A percentile compares a stretch with the other conserved stretches of the same genome.
These are phyloP conservation scores for Backusella tarrabulga DNA, from an alignment of 192 early-diverging fungal genomes.

Conservation along the genomic window DNA sequence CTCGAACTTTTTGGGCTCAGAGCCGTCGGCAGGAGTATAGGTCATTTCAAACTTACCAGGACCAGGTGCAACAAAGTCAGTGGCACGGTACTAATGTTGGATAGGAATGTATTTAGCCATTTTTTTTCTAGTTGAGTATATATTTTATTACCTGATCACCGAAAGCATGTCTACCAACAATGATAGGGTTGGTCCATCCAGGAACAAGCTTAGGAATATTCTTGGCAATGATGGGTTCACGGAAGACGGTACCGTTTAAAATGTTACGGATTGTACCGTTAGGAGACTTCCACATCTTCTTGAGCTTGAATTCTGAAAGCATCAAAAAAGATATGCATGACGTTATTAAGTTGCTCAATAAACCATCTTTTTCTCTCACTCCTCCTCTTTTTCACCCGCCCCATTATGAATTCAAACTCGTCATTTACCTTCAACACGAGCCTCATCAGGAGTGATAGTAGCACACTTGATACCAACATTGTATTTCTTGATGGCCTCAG, in stretches of 20 bases:
- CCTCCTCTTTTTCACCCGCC: not conserved
- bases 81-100: constrained; percentile 78
- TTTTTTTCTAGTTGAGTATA: not conserved
- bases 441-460: constrained; percentile 96
- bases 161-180: constrained; percentile 95
- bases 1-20: constrained; percentile 57
- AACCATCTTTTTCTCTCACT: not conserved
- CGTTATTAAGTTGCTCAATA: not conserved
- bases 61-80: constrained; percentile 90
- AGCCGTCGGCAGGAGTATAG: constrained; percentile 86
- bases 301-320: constrained; percentile 80
- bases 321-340: not conserved
- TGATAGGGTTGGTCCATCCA: constrained; percentile 92
- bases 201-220: constrained; percentile 92
- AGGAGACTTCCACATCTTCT: constrained; percentile 98
- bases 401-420: not conserved
- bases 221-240: constrained; percentile 93
- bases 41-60: constrained; percentile 89
- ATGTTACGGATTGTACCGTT: constrained; percentile 97
- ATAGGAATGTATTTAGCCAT: constrained; percentile 46
- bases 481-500: constrained; percentile 95
- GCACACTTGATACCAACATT: constrained; percentile 99
- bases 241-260: constrained; percentile 95
- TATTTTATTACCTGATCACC: constrained; percentile 77
- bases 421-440: constrained; percentile 70